Conservation (phyloP, 306 rosid species). For the Quercus parvula region DNA sequence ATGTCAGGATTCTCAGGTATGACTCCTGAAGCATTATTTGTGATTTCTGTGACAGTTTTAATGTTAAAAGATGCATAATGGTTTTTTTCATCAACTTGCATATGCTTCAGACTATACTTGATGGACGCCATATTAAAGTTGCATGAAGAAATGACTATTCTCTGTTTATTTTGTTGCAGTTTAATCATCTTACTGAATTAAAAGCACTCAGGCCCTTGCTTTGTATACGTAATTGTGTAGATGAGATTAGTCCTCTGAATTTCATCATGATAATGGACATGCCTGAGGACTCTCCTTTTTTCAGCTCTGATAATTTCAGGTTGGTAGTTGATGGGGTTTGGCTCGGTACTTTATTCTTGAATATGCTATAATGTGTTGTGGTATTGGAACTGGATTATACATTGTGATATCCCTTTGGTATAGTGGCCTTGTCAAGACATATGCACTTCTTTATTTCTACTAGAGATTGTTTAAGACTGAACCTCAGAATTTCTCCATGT, state of each 20-base stretch:
- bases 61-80: background rate
- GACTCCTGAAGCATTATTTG: constrained; percentile 10
- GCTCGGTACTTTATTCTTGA: background rate
- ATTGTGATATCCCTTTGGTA: background rate
- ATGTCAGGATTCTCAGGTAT: constrained; percentile 62
- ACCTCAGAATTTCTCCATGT: background rate
- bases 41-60: constrained; percentile 3
- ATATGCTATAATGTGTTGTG: background rate
- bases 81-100: background rate
- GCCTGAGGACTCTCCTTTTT: constrained; percentile 60
- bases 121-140: constrained; percentile 8
- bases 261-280: constrained; percentile 55
- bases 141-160: constrained; percentile 11
- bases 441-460: background rate
- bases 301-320: constrained; percentile 66
- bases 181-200: constrained; percentile 57
- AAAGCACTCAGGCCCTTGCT: constrained; percentile 54
- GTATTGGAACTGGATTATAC: background rate
- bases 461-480: background rate
- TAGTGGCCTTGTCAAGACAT: background rate
- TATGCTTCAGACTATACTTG: constrained; percentile 7
- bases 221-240: constrained; percentile 33
- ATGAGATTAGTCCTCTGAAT: constrained; percentile 56
- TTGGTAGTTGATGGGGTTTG: constrained; percentile 20
- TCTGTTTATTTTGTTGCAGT: constrained; percentile 38